phyloP scores from a whole-genome alignment of 2,329 filamentous ascomycete species.

The Herpotrichia juniperi region DNA sequence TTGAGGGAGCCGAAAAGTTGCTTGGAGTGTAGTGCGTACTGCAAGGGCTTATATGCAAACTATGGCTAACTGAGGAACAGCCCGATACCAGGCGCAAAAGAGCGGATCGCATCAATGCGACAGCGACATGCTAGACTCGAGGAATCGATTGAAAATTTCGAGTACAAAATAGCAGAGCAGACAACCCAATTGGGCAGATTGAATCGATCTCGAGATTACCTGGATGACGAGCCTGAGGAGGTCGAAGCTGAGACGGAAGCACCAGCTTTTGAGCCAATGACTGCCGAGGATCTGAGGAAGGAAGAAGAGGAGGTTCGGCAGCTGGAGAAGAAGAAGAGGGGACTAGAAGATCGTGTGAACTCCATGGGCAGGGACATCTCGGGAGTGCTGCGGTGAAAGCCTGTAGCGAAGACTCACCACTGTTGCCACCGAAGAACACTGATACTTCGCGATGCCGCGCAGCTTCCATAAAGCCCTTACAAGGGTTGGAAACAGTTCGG shows the following conservation, averaged over 20 bases:
- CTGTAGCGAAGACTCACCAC: too few species aligned
- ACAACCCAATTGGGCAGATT: slow-evolving; percentile 73
- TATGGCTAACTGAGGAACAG: slow-evolving; percentile 42
- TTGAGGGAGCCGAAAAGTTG: slow-evolving; percentile 87
- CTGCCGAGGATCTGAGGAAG: slow-evolving; percentile 69
- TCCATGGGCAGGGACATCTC: slow-evolving; percentile 73
- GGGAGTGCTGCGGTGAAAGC: slow-evolving; percentile 56
- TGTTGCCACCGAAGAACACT: too few species aligned
- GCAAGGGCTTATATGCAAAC: background rate
- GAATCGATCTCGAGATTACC: slow-evolving; percentile 66
- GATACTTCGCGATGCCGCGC: too few species aligned
- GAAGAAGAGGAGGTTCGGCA: slow-evolving; percentile 73
- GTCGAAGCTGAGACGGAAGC: slow-evolving; percentile 43
- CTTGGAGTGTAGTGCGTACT: slow-evolving; percentile 76
- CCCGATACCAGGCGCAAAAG: slow-evolving; percentile 76
- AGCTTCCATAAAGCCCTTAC: too few species aligned
- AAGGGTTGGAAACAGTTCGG: too few species aligned
- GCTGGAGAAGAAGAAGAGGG: slow-evolving; percentile 67
- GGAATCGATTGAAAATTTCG: slow-evolving; percentile 79
- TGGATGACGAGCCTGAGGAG: slow-evolving; percentile 60
- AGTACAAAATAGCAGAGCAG: slow-evolving; percentile 79
- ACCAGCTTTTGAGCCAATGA: slow-evolving; percentile 57
- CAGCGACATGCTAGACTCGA: slow-evolving; percentile 73
- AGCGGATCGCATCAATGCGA: slow-evolving; percentile 76
- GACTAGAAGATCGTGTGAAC: slow-evolving; percentile 67